Percentiles rank a stretch among this genome's conserved stretches.
These are phyloP conservation scores for Fusarium redolens DNA, from an alignment of 2,329 filamentous ascomycete genomes.

Conservation along the genomic window DNA sequence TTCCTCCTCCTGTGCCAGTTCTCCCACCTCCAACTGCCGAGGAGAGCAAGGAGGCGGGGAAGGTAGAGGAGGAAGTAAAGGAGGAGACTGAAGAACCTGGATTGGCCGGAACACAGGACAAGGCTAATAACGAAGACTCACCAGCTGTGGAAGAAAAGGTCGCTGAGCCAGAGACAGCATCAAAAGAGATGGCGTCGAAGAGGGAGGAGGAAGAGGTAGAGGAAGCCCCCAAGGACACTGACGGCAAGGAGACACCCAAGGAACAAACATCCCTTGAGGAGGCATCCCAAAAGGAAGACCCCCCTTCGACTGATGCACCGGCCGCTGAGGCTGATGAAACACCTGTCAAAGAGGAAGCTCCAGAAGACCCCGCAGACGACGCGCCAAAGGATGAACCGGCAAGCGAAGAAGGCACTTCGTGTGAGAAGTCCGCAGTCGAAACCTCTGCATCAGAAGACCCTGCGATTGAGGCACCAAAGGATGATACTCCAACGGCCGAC, in stretches of 20 bases:
- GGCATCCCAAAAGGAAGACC: background rate
- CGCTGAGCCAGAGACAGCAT: constrained; percentile 11
- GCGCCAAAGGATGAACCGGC: constrained; percentile 10
- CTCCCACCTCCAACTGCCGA: constrained; percentile 9
- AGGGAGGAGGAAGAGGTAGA: constrained; percentile 21
- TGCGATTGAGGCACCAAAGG: background rate
- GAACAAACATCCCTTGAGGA: constrained; percentile 23
- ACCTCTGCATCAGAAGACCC: background rate
- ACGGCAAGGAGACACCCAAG: constrained; percentile 17
- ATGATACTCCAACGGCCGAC: background rate
- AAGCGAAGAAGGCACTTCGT: background rate
- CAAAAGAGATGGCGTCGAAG: constrained; percentile 2
- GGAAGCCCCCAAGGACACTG: background rate
- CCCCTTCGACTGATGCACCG: constrained; percentile 4
- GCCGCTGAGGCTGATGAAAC: constrained; percentile 10
- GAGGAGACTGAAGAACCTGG: constrained; percentile 27
- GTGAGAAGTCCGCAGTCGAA: constrained; percentile 5
- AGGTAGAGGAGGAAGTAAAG: constrained; percentile 31
- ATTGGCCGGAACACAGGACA: constrained; percentile 22
- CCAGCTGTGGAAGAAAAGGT: constrained; percentile 7
- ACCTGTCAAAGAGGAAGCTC: constrained; percentile 3
- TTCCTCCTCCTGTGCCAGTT: constrained; percentile 7
- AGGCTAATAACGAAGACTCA: constrained; percentile 13
- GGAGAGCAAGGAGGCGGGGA: constrained; percentile 31
- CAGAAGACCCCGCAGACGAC: constrained; percentile 14